Evolutionary conservation across 2,329 filamentous ascomycete genomes (phyloP), one percentile per base, ranked within the genome.

Genomic region (Seiridium unicorne): DNA sequence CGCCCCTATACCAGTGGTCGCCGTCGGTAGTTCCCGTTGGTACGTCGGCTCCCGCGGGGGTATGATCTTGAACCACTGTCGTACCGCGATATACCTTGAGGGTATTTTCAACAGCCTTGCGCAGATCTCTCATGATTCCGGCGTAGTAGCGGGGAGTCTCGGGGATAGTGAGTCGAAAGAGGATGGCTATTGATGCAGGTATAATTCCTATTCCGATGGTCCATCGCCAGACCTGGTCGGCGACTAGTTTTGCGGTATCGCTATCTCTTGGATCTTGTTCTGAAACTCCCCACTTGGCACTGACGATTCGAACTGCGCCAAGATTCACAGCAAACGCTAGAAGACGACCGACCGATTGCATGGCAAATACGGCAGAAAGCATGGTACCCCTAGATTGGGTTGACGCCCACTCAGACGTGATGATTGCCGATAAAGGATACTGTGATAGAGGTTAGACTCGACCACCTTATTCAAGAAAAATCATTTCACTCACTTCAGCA

Each of bases 201-300:
- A 82, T 66, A 8, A 77, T 77, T 6, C 79, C 80, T 26, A 83
- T 73, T 0, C 79, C 81, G 47, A 80, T 74, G 2, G 81, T 76
- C 70, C 78, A 78, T 26, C 81, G 70, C 81, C 81, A 84, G 63
- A 79, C 76, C n/a, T 71, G 74, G 62, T 83, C 80, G 5, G 81
- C 72, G 1, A 73, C 73, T 8, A 62, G 47, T 44, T 65, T 66
- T 35, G 60, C 18, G 18, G 18, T 26, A 26, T 26, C 18, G 18
- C 18, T 26, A 26, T 26, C 18, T 26, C 18, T 26, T 26, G 18
- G 18, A 26, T 26, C 18, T 26, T 26, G 18, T 26, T 26, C 18
- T 26, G 18, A 26, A 26, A 26, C 18, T 26, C 18, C 18, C 18
- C 18, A 26, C 18, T 26, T 26, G 18, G 2, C 18, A 26, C 18